phyloP scores from a whole-genome alignment of 176 grass and related monocot species.

The Microstegium vimineum region DNA sequence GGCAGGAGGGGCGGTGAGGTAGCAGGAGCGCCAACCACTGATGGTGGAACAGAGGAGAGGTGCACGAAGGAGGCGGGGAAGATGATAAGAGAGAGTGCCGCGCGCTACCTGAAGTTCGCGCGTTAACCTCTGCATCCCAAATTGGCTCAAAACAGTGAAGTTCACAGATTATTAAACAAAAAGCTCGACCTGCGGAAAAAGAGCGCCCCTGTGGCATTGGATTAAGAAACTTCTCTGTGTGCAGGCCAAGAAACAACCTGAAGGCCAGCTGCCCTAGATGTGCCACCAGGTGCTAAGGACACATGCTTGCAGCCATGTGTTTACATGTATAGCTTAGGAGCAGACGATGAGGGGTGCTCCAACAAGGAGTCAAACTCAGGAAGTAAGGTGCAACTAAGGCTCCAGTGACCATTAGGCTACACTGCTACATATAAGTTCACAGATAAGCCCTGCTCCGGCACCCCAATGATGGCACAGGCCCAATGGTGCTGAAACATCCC shows the following conservation, averaged over 20 bases:
- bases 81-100: not conserved
- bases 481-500: not conserved
- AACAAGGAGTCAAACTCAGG: not conserved
- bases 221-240: not conserved
- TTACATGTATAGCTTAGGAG: not conserved
- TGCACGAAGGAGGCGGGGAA: not conserved
- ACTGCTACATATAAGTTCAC: not conserved
- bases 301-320: not conserved
- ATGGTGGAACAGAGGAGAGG: not conserved
- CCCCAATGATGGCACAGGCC: not conserved
- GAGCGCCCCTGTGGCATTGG: not conserved
- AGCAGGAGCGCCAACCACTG: rapidly evolving
- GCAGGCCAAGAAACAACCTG: not conserved
- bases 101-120: not conserved
- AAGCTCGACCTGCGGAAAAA: not conserved
- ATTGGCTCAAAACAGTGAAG: not conserved
- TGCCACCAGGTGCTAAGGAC: not conserved
- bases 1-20: too few species aligned
- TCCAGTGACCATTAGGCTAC: not conserved
- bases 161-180: not conserved
- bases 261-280: not conserved
- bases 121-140: not conserved
- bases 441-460: not conserved
- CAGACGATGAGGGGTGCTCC: not conserved
- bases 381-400: not conserved